A percentile compares a stretch with the other conserved stretches of the same genome.
Evolutionary conservation across 2,329 filamentous ascomycete genomes (phyloP).

Genomic region (Blumeria hordei): DNA sequence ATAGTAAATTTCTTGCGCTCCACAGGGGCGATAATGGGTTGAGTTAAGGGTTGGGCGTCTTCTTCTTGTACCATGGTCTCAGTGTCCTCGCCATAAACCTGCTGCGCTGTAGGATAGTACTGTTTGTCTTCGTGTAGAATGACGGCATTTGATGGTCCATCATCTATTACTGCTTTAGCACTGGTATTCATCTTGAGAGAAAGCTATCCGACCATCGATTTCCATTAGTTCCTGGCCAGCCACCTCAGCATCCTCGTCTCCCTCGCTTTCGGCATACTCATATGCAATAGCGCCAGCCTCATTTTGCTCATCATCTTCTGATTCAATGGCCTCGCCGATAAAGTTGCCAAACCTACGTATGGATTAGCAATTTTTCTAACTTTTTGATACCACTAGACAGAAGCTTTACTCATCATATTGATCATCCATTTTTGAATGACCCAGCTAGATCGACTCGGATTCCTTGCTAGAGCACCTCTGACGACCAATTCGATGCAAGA

Average conservation of each 20-base stretch:
- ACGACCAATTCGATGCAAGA: too few relatives aligned
- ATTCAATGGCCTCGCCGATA: constrained; percentile 78
- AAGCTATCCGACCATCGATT: constrained; percentile 39
- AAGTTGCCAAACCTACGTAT: constrained; percentile 74
- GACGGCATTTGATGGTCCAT: constrained; percentile 87
- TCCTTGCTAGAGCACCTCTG: too few relatives aligned
- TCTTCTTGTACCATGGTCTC: constrained; percentile 93
- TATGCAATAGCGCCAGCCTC: constrained; percentile 53
- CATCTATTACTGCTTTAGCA: constrained; percentile 22
- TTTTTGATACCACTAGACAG: constrained; percentile 1
- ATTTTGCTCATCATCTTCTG: constrained; percentile 64
- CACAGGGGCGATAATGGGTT: constrained; percentile 83
- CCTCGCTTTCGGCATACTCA: constrained; percentile 55
- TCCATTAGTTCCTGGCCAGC: constrained; percentile 80
- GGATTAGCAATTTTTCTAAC: constrained; percentile 2
- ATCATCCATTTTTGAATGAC: constrained; percentile 72
- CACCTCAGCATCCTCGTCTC: constrained; percentile 34
- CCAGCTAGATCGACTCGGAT: constrained; percentile 2
- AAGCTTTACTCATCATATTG: constrained; percentile 69
- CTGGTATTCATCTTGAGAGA: neutral
- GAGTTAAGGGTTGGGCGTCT: constrained; percentile 74
- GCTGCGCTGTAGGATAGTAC: constrained; percentile 94
- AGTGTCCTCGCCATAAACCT: constrained; percentile 83
- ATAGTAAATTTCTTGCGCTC: constrained; percentile 92
- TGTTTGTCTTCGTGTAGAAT: constrained; percentile 97